These are phyloP conservation scores for Buddleja alternifolia DNA, from an alignment of 257 asterid species.

Conservation along the genomic window DNA sequence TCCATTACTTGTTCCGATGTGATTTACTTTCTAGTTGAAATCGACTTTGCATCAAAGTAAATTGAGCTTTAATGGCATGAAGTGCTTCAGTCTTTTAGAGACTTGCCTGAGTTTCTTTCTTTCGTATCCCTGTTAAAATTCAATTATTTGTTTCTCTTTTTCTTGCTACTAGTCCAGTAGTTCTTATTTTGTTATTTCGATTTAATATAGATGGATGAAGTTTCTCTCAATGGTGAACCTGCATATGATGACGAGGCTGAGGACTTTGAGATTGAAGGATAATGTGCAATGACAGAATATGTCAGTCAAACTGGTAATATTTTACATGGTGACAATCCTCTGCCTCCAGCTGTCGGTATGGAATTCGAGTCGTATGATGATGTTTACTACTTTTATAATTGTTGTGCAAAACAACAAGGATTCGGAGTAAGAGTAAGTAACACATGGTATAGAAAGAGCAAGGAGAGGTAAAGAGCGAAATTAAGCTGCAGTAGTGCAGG, in stretches of 20 bases:
- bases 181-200: background rate
- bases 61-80: background rate
- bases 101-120: conserved; percentile 14
- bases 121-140: background rate
- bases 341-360: conserved; percentile 67
- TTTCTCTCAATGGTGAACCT: conserved; percentile 51
- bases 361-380: conserved; percentile 69
- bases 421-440: conserved; percentile 71
- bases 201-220: conserved; percentile 34
- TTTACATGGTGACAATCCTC: conserved; percentile 51
- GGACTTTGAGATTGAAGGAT: conserved; percentile 51
- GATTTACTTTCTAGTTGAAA: conserved; percentile 15
- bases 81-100: conserved; percentile 1
- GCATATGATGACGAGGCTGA: conserved; percentile 50
- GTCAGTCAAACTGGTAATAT: conserved; percentile 50
- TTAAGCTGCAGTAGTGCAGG: conserved; percentile 75
- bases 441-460: conserved; percentile 70
- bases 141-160: background rate
- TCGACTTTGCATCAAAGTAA: background rate
- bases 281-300: conserved; percentile 57
- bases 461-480: conserved; percentile 67
- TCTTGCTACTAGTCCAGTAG: background rate
- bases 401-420: conserved; percentile 69
- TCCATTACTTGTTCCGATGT: background rate
- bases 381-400: conserved; percentile 62